Percentiles rank a stretch among this genome's conserved stretches.
These are phyloP conservation scores for Calocybe indica DNA, from an alignment of 768 basidiomycete genomes.

Conservation along the genomic window DNA sequence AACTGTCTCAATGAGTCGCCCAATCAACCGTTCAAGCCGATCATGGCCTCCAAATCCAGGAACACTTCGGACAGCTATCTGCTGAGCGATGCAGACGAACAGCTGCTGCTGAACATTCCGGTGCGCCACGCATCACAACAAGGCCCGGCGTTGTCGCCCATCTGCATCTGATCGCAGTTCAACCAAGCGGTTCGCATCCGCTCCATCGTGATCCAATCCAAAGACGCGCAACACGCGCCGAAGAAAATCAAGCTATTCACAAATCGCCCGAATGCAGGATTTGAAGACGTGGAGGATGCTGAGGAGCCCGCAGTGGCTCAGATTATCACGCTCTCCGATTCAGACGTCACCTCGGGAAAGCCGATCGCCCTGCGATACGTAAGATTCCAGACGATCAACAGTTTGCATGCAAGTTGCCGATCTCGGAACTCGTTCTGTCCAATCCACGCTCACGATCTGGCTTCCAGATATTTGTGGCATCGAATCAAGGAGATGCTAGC, in stretches of 20 bases:
- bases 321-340: conserved; percentile 44
- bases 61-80: conserved; percentile 46
- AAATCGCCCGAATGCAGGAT: conserved; percentile 56
- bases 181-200: conserved; percentile 63
- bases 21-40: conserved; percentile 44
- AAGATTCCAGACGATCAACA: conserved; percentile 63
- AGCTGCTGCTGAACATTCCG: conserved; percentile 62
- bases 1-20: conserved; percentile 66
- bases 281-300: conserved; percentile 58
- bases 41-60: conserved; percentile 35
- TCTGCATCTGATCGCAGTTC: conserved; percentile 38
- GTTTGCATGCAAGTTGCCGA: conserved; percentile 47
- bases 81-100: conserved; percentile 67
- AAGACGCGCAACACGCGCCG: conserved; percentile 40
- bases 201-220: conserved; percentile 46
- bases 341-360: conserved; percentile 41
- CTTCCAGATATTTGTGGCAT: conserved; percentile 58
- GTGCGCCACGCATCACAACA: conserved; percentile 30
- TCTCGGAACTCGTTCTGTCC: background rate
- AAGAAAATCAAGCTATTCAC: conserved; percentile 55
- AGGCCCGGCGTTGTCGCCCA: background rate
- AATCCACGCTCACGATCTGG: background rate
- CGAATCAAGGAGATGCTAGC: conserved; percentile 60
- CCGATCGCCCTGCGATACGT: conserved; percentile 55
- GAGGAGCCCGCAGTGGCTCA: conserved; percentile 49